phyloP scores from a whole-genome alignment of 2,329 filamentous ascomycete species.

The Fusarium papillatum region DNA sequence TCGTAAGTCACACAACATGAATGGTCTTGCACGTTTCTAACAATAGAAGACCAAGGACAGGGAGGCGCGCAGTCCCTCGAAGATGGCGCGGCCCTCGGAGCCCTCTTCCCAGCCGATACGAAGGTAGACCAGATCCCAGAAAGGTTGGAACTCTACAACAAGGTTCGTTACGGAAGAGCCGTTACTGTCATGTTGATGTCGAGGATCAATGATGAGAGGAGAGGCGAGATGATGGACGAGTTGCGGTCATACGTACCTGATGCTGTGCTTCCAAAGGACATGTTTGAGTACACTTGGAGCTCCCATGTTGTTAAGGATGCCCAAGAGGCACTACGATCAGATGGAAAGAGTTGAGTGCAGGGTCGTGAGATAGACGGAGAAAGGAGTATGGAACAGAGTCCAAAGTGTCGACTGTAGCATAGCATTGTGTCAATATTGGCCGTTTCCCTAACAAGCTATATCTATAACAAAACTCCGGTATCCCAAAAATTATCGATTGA shows the following conservation, averaged over 20 bases:
- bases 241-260: constrained; percentile 9
- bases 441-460: background rate
- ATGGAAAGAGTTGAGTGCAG: background rate
- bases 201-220: constrained; percentile 9
- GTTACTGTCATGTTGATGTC: constrained; percentile 14
- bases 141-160: constrained; percentile 12
- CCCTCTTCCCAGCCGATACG: constrained; percentile 3
- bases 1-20: background rate
- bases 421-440: background rate
- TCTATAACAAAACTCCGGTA: too few species aligned
- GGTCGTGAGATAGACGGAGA: background rate
- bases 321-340: background rate
- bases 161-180: constrained; percentile 7
- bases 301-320: background rate
- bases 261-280: background rate
- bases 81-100: constrained; percentile 17
- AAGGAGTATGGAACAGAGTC: background rate
- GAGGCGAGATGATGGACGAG: constrained; percentile 13
- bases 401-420: background rate
- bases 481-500: too few species aligned
- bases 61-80: constrained; percentile 23
- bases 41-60: constrained; percentile 19
- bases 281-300: background rate
- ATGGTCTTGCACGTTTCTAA: background rate
- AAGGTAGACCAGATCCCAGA: background rate